These are phyloP conservation scores for Heritiera littoralis DNA, from an alignment of 345 rosid genomes.

Conservation along the genomic window DNA sequence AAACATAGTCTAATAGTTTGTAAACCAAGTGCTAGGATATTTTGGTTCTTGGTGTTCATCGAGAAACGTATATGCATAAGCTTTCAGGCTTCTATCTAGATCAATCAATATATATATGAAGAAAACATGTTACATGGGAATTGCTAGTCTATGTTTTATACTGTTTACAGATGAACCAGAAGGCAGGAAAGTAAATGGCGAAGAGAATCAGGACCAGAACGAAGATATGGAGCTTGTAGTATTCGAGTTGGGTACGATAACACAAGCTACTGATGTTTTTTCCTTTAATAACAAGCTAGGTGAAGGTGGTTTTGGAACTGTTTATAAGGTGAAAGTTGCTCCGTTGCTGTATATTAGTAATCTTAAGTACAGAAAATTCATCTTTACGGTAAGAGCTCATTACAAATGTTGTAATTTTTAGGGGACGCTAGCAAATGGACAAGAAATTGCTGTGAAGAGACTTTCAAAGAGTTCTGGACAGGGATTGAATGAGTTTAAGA, in stretches of 20 bases:
- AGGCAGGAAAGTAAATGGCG: too few species aligned
- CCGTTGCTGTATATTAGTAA: background rate
- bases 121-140: too few species aligned
- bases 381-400: background rate
- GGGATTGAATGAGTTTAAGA: too few species aligned
- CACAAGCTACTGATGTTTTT: conserved; percentile 21
- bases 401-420: conserved; percentile 3
- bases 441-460: conserved; percentile 56
- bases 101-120: too few species aligned
- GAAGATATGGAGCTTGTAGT: too few species aligned
- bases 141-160: too few species aligned
- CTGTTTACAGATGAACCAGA: too few species aligned
- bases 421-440: conserved; percentile 45
- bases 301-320: conserved; percentile 55
- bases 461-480: conserved; percentile 20
- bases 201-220: too few species aligned
- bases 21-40: background rate
- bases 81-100: too few species aligned
- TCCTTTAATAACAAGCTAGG: conserved; percentile 43
- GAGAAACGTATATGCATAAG: background rate
- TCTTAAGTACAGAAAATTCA: background rate
- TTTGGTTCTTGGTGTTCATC: background rate
- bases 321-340: conserved; percentile 48
- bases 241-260: too few species aligned
- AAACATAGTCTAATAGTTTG: background rate